phyloP scores from a whole-genome alignment of 2,329 filamentous ascomycete genomes.

The Leptographium galeiforme region DNA sequence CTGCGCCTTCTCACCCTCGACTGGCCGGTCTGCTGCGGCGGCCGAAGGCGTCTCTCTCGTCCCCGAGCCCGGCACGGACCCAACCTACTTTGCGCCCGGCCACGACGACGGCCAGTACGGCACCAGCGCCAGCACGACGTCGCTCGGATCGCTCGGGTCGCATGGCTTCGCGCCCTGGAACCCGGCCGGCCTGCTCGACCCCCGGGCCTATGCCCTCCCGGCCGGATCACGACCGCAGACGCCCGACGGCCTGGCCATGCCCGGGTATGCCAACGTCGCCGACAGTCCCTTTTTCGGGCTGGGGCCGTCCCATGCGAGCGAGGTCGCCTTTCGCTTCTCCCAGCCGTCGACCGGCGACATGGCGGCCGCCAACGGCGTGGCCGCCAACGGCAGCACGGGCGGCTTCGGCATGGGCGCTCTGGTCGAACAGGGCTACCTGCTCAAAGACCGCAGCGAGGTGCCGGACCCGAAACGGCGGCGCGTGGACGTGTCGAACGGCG shows the following conservation, averaged over 20 bases:
- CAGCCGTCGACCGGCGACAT: slow-evolving; percentile 22
- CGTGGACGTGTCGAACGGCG: slow-evolving; percentile 13
- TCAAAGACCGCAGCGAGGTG: slow-evolving; percentile 48
- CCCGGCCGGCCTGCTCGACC: slow-evolving; percentile 16
- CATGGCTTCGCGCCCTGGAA: slow-evolving; percentile 23
- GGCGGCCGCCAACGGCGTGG: too few relatives aligned
- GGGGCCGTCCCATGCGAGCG: neutral
- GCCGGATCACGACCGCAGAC: neutral
- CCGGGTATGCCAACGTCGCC: neutral
- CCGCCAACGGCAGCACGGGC: too few relatives aligned
- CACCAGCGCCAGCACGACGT: neutral
- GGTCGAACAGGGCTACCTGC: slow-evolving; percentile 64
- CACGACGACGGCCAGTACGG: slow-evolving; percentile 11
- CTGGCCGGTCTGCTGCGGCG: too few relatives aligned
- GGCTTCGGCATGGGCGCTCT: slow-evolving; percentile 45
- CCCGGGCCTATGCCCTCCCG: slow-evolving; percentile 1
- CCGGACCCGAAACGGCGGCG: slow-evolving; percentile 56
- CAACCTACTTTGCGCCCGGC: slow-evolving; percentile 11
- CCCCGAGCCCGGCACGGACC: neutral
- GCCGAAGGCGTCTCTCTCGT: too few relatives aligned
- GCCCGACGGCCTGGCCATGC: neutral
- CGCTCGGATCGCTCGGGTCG: neutral
- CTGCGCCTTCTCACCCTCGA: too few relatives aligned
- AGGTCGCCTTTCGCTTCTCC: slow-evolving; percentile 7
- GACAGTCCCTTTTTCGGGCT: neutral